Percentiles rank a stretch among this genome's conserved stretches.
Evolutionary conservation across 805 yeast species (phyloP).

Genomic region (Naumovozyma baii): DNA sequence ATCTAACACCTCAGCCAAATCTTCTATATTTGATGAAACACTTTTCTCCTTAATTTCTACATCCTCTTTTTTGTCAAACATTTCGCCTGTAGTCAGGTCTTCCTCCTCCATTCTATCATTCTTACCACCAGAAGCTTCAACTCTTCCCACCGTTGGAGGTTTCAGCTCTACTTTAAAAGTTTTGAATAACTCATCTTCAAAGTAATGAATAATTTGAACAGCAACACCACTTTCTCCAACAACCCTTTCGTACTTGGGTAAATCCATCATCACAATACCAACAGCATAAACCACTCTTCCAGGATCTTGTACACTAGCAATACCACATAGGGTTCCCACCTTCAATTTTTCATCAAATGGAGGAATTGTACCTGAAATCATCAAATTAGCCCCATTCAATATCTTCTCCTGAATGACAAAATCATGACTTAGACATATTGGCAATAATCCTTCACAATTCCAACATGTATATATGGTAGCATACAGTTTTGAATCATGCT

Average conservation of each 20-base stretch:
- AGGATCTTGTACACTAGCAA: conserved; percentile 54
- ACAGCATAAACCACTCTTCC: conserved; percentile 68
- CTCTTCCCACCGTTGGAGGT: conserved; percentile 29
- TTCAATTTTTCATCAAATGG: conserved; percentile 43
- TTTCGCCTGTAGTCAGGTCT: conserved; percentile 4
- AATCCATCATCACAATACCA: conserved; percentile 37
- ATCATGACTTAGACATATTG: conserved; percentile 60
- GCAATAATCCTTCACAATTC: conserved; percentile 57
- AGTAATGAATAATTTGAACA: conserved; percentile 57
- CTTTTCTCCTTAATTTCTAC: conserved; percentile 11
- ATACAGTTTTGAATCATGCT: conserved; percentile 41
- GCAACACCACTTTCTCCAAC: conserved; percentile 71
- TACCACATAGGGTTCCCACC: conserved; percentile 57
- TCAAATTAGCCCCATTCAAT: conserved; percentile 74
- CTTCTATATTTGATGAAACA: conserved; percentile 8
- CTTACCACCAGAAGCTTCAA: conserved; percentile 7
- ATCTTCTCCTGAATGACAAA: conserved; percentile 51
- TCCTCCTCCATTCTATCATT: conserved; percentile 3
- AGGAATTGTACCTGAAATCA: conserved; percentile 60
- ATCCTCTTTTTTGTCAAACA: conserved; percentile 5
- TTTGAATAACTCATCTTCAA: conserved; percentile 54
- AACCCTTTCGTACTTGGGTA: conserved; percentile 37
- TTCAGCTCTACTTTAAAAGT: conserved; percentile 38
- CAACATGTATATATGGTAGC: conserved; percentile 74
- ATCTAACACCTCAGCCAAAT: conserved; percentile 32